Evolutionary conservation across 805 yeast genomes (phyloP).

Genomic region (Yamadazyma paraphyllophila): DNA sequence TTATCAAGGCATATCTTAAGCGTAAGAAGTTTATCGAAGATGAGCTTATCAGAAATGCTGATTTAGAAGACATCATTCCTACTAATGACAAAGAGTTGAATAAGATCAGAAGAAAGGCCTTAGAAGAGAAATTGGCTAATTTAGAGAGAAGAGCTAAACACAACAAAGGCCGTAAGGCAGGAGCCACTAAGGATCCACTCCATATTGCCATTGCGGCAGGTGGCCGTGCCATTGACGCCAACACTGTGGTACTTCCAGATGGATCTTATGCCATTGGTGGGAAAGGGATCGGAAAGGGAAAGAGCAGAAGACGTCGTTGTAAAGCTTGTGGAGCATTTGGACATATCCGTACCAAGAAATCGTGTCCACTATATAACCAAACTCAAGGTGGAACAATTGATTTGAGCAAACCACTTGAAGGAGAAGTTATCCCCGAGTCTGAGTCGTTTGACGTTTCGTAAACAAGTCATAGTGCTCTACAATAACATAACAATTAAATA

Average conservation of each 20-base stretch:
- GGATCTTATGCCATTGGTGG: slow-evolving; percentile 51
- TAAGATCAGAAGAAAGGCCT: slow-evolving; percentile 66
- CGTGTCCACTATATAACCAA: slow-evolving; percentile 76
- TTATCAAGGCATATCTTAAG: slow-evolving; percentile 79
- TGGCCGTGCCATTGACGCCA: slow-evolving; percentile 41
- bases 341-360: slow-evolving; percentile 86
- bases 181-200: slow-evolving; percentile 23
- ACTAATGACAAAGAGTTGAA: slow-evolving; percentile 85
- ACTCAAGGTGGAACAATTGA: slow-evolving; percentile 10
- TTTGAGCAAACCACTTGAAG: not conserved
- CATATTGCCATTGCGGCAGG: slow-evolving; percentile 44
- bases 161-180: slow-evolving; percentile 27
- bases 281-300: slow-evolving; percentile 72
- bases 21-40: slow-evolving; percentile 67
- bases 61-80: slow-evolving; percentile 69
- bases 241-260: slow-evolving; percentile 43
- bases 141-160: slow-evolving; percentile 61
- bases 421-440: not conserved
- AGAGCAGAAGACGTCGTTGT: slow-evolving; percentile 76
- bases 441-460: not conserved
- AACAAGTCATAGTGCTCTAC: too few relatives aligned
- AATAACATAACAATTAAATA: too few relatives aligned
- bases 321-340: slow-evolving; percentile 95
- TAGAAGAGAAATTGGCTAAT: slow-evolving; percentile 82
- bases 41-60: slow-evolving; percentile 51